Conservation (phyloP, 495 filamentous ascomycete species). For the Aeminium ludgeri region DNA sequence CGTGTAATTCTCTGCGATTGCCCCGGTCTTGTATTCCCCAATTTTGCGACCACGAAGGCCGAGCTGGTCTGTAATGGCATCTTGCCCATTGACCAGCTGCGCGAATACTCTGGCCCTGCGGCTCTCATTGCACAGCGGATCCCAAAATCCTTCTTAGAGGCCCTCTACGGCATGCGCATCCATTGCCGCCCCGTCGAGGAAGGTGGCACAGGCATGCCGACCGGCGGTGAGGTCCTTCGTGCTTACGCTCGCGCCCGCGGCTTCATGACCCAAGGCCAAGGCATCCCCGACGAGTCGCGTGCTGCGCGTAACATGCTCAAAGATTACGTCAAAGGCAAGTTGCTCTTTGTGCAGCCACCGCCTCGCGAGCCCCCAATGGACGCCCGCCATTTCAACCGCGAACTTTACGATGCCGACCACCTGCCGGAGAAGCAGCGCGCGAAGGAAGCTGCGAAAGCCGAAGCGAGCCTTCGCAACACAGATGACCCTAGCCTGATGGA, state of each 20-base stretch:
- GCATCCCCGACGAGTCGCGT: constrained; percentile 82
- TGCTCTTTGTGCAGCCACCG: constrained; percentile 82
- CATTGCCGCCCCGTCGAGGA: constrained; percentile 68
- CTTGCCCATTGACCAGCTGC: constrained; percentile 89
- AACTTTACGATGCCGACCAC: constrained; percentile 66
- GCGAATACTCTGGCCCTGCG: constrained; percentile 82
- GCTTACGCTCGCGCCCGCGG: constrained; percentile 81
- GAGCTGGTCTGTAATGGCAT: constrained; percentile 93
- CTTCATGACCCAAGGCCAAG: constrained; percentile 71
- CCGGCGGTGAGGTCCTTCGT: constrained; percentile 67
- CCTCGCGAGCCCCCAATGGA: constrained; percentile 43
- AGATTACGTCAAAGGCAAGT: constrained; percentile 92
- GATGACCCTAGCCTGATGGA: constrained; percentile 27
- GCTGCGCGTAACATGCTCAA: constrained; percentile 85
- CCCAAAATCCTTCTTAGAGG: constrained; percentile 78
- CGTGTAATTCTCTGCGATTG: constrained; percentile 92
- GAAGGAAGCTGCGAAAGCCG: constrained; percentile 28
- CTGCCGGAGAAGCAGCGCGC: constrained; percentile 57
- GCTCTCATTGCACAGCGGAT: constrained; percentile 78
- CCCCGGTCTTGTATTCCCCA: constrained; percentile 95
- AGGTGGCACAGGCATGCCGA: constrained; percentile 80
- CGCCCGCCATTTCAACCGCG: constrained; percentile 61
- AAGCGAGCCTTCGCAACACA: constrained; percentile 10
- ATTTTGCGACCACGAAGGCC: constrained; percentile 91
- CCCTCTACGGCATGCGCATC: constrained; percentile 85